Evolutionary conservation across 1,139 yeast genomes (phyloP), one percentile per base, ranked within the genome.

Genomic region (Protomyces pachydermus): DNA sequence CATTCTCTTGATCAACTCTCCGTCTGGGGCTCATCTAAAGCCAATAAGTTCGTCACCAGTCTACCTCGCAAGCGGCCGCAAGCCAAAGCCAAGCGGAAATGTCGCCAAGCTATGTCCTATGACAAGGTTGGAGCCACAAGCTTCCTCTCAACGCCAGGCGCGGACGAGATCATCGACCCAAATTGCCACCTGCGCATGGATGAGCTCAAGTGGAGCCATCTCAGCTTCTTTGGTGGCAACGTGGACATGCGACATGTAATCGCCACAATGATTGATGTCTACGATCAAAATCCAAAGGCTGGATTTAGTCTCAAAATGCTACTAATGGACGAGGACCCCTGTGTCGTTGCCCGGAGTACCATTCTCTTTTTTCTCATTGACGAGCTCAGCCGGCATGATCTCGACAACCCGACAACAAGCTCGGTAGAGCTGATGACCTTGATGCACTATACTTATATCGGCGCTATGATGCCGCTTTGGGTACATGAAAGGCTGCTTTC

Each of bases 391-490:
- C 42, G 23, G 14, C 45, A 39, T 10, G 32, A 51, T 8, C 56
- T 58, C 35, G 62, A 51, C 35, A 23, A 35, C 10, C 52, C 23
- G n/a, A 10, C 56, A 6, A 14, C 37, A 14, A 52, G 42, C 32
- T 38, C 54, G 9, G 39, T 53, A 12, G 62, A 58, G 38, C 52
- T 58, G 14, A 34, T 58, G 18, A 58, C 62, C 5, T 16, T 58
- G 12, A 56, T 58, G 38, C 62, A 58, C 38, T 58, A 58, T 20
- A 58, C 62, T 25, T 58, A 58, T 28, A 34, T 58, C 9, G 62
- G 62, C 18, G 62, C 62, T 9, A 58, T 58, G 42, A 58, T 58
- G 62, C 62, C 62, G 1, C 42, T 51, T 42, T 58, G 62, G 62
- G 62, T 58, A 10, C 56, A 52, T 45, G 62, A 58, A 23, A 37